Conservation (phyloP, 805 yeast genomes). For the Kodamaea kaohsiungensis region DNA sequence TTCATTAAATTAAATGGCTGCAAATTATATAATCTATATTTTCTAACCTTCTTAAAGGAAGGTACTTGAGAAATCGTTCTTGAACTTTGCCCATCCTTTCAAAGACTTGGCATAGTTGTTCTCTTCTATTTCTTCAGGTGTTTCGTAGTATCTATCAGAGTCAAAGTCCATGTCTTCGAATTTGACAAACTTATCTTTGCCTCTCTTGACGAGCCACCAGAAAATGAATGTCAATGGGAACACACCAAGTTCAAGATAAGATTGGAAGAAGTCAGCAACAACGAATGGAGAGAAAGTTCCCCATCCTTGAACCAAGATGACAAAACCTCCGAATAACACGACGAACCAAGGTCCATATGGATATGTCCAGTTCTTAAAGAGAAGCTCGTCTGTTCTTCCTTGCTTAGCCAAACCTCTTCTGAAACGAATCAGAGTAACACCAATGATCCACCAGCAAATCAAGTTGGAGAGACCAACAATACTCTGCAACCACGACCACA, state of each 20-base stretch:
- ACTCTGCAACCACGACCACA: slow-evolving; percentile 55
- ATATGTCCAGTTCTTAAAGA: slow-evolving; percentile 50
- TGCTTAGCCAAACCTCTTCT: slow-evolving; percentile 47
- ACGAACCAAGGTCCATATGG: slow-evolving; percentile 53
- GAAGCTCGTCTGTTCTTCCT: slow-evolving; percentile 43
- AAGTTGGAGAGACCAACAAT: slow-evolving; percentile 56
- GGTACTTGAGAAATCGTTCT: slow-evolving; percentile 30
- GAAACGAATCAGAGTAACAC: slow-evolving; percentile 50
- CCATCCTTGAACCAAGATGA: slow-evolving; percentile 58
- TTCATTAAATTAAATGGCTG: neutral
- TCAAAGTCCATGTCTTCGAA: slow-evolving; percentile 54
- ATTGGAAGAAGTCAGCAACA: slow-evolving; percentile 41
- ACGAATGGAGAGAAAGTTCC: slow-evolving; percentile 48
- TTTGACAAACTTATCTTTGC: slow-evolving; percentile 39
- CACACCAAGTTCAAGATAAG: slow-evolving; percentile 47
- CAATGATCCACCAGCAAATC: slow-evolving; percentile 51
- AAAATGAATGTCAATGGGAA: slow-evolving; percentile 46
- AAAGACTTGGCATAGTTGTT: slow-evolving; percentile 40
- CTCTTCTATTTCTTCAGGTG: slow-evolving; percentile 47
- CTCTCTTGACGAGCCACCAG: slow-evolving; percentile 42
- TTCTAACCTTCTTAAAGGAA: slow-evolving; percentile 15
- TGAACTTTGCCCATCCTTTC: slow-evolving; percentile 45
- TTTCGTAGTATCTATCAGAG: slow-evolving; percentile 50
- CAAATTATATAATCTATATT: neutral
- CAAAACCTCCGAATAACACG: slow-evolving; percentile 42